Evolutionary conservation across 108 stramenopile genomes (phyloP).

Genomic region (Cyclotella choctawhatcheeana): DNA sequence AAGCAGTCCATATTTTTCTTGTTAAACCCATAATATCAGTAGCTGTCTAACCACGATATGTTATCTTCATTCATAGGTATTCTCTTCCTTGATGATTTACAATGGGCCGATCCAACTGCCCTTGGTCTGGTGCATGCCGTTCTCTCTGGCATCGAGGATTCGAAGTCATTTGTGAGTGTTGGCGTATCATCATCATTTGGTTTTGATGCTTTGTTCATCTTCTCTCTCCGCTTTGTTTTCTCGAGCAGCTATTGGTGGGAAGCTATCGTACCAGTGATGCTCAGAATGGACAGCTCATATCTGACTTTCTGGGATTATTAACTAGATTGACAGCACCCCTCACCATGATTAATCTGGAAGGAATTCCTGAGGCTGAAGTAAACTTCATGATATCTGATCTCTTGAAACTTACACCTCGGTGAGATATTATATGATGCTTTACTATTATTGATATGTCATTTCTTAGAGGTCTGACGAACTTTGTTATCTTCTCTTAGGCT

Average conservation of each 20-base stretch:
- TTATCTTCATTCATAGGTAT: conserved; percentile 27
- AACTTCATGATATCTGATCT: conserved; percentile 44
- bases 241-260: conserved; percentile 35
- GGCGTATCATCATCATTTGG: not conserved
- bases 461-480: no score
- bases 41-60: no score
- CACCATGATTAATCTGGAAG: not conserved
- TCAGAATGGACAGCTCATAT: not conserved
- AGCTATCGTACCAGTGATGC: conserved; percentile 40
- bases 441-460: no score
- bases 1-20: conserved; percentile 45
- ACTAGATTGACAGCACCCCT: not conserved
- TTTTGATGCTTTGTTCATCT: not conserved
- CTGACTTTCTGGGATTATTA: not conserved
- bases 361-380: conserved; percentile 4
- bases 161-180: not conserved
- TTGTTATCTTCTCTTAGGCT: no score
- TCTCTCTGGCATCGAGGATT: not conserved
- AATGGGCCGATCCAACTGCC: not conserved
- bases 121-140: not conserved
- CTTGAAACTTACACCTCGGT: not conserved
- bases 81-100: not conserved
- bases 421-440: no score
- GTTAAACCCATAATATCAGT: conserved; percentile 39
- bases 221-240: not conserved